Percentiles rank a stretch among this genome's conserved stretches.
phyloP scores from a whole-genome alignment of 2,329 filamentous ascomycete species.

The Pseudogymnoascus sp. region DNA sequence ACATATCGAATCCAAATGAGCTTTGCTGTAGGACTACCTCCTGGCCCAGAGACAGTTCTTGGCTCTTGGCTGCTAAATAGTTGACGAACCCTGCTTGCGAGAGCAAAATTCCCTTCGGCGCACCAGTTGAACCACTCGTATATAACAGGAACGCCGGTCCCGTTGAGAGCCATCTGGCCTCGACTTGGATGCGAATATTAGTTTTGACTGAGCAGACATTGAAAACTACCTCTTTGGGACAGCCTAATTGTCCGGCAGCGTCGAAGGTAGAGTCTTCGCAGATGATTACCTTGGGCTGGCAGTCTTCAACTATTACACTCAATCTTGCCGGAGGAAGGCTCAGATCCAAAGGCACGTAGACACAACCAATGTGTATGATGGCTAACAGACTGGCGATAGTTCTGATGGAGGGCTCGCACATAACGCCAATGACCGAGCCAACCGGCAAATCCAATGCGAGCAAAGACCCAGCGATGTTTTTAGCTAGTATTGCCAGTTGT shows the following conservation, averaged over 20 bases:
- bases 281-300: constrained; percentile 20
- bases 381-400: constrained; percentile 24
- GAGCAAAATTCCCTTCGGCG: neutral
- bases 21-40: neutral
- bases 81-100: too few relatives aligned
- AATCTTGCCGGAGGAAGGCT: constrained; percentile 19
- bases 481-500: neutral
- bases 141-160: too few relatives aligned
- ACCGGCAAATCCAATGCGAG: neutral
- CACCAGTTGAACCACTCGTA: neutral
- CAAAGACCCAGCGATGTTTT: too few relatives aligned
- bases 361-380: constrained; percentile 23
- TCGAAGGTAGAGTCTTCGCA: constrained; percentile 19
- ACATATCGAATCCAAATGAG: constrained; percentile 17
- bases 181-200: too few relatives aligned
- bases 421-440: constrained; percentile 5
- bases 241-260: neutral
- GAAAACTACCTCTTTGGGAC: too few relatives aligned
- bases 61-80: too few relatives aligned
- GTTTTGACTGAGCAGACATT: too few relatives aligned
- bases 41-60: neutral
- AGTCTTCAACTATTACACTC: constrained; percentile 18
- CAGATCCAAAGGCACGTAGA: constrained; percentile 27
- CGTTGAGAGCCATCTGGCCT: too few relatives aligned
- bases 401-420: too few relatives aligned